Percentiles rank a stretch among this genome's conserved stretches.
Conservation (phyloP, 2,329 filamentous ascomycete genomes). For the Penicillium sp. region DNA sequence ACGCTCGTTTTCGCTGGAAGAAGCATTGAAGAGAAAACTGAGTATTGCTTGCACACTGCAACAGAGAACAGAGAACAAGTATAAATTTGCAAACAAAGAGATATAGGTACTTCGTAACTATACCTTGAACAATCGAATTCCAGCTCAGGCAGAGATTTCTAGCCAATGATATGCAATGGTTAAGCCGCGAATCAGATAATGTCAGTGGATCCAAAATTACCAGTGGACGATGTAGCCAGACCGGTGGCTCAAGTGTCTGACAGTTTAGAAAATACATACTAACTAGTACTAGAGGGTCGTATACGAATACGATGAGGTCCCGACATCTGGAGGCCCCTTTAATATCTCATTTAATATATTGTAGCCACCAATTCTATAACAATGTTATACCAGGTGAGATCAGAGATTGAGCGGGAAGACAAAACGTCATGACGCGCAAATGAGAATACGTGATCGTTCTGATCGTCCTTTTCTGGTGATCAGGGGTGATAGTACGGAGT, state of each 20-base stretch:
- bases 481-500: neutral
- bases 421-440: conserved; percentile 5
- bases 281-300: neutral
- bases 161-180: conserved; percentile 1
- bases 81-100: neutral
- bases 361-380: neutral
- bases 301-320: neutral
- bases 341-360: neutral
- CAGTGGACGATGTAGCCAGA: neutral
- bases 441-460: neutral
- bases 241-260: neutral
- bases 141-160: conserved; percentile 9
- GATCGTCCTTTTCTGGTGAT: conserved; percentile 9
- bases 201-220: neutral
- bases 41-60: neutral
- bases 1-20: neutral
- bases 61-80: neutral
- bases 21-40: neutral
- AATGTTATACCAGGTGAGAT: neutral
- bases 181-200: neutral
- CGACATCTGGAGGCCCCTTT: neutral
- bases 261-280: neutral
- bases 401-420: neutral
- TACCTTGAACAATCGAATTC: neutral
- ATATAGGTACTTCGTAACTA: neutral